Evolutionary conservation across 2,329 filamentous ascomycete species (phyloP).

Genomic region (Rachicladosporium sp.): DNA sequence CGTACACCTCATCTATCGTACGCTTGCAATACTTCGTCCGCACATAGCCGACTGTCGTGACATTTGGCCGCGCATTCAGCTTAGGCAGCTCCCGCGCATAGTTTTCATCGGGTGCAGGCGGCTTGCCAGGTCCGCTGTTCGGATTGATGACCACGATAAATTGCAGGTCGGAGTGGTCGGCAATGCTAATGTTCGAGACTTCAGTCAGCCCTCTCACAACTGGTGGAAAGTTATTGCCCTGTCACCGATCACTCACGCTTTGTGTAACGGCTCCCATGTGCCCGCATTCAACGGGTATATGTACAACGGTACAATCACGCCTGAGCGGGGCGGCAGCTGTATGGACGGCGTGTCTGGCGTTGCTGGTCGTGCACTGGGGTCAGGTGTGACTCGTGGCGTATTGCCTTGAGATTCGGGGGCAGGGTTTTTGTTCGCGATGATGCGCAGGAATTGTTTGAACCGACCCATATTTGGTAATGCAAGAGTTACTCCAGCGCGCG

Average conservation of each 20-base stretch:
- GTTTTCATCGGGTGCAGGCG: slow-evolving; percentile 12
- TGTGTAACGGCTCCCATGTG: slow-evolving; percentile 12
- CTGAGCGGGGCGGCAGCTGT: slow-evolving; percentile 7
- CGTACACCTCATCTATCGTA: slow-evolving; percentile 8
- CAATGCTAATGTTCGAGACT: slow-evolving; percentile 6
- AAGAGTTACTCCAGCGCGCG: neutral
- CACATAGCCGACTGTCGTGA: slow-evolving; percentile 18
- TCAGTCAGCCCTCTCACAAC: neutral
- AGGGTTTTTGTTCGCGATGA: slow-evolving; percentile 6
- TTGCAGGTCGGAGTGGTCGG: slow-evolving; percentile 10
- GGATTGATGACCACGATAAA: slow-evolving; percentile 16
- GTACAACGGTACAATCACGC: slow-evolving; percentile 12
- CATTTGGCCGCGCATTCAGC: slow-evolving; percentile 16
- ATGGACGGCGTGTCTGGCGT: slow-evolving; percentile 1
- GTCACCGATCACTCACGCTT: slow-evolving; percentile 4
- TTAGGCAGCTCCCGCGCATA: slow-evolving; percentile 16
- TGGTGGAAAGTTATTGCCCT: neutral
- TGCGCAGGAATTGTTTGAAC: slow-evolving; percentile 6
- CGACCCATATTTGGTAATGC: slow-evolving; percentile 4
- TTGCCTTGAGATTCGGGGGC: slow-evolving; percentile 3
- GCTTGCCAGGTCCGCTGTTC: slow-evolving; percentile 12
- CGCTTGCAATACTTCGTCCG: slow-evolving; percentile 15
- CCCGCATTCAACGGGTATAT: slow-evolving; percentile 10
- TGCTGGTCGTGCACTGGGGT: slow-evolving; percentile 1
- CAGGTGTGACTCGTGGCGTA: slow-evolving; percentile 3